Base-by-base conservation (phyloP, 164 flowering plant genomes). In the Kingdonia uniflora region DNA sequence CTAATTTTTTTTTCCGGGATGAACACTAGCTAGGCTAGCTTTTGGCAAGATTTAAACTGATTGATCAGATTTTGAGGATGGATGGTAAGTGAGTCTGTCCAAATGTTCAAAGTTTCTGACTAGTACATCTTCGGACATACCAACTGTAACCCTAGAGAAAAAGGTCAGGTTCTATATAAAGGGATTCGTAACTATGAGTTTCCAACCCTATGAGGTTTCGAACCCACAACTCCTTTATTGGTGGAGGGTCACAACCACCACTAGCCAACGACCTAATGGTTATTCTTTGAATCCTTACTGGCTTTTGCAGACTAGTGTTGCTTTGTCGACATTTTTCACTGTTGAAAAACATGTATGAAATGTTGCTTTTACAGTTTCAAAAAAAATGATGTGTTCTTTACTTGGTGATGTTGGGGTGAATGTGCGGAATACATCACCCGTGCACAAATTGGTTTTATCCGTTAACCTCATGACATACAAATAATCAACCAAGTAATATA, bases 311-410 rank as follows among this genome's bases (percentile, higher is more conserved):
- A 55, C 15, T 58, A 26, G 55, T 21, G 42, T 37, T 43, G 39
- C 54, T 72, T 69, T 68, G 69, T 69, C 68, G 66, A 68, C 65
- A 62, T 59, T 44, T 52, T n/a, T n/a, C 65, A 65, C 68, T 60
- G 60, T 67, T 62, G 69, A 68, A 65, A 59, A 53, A 44, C 54
- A 37, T 62, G 59, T 42, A 53, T 54, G 48, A 42, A 35, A 56
- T 60, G 54, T 50, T 60, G 51, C 65, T 68, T 57, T 51, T 50
- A 44, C 48, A 33, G 37, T 42, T 49, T 21, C 35, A 41, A 35
- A 19, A 51, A n/a, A 25, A 49, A 49, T 51, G 51, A 54, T n/a
- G n/a, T 64, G 57, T 56, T 52, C 54, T 66, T 46, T n/a, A 11
- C 22, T 46, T 17, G 37, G 38, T 23, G 21, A 0, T n/a, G n/a